A percentile compares a stretch with the other conserved stretches of the same genome.
phyloP scores from a whole-genome alignment of 805 yeast species.

The Soucietia sequanensis region DNA sequence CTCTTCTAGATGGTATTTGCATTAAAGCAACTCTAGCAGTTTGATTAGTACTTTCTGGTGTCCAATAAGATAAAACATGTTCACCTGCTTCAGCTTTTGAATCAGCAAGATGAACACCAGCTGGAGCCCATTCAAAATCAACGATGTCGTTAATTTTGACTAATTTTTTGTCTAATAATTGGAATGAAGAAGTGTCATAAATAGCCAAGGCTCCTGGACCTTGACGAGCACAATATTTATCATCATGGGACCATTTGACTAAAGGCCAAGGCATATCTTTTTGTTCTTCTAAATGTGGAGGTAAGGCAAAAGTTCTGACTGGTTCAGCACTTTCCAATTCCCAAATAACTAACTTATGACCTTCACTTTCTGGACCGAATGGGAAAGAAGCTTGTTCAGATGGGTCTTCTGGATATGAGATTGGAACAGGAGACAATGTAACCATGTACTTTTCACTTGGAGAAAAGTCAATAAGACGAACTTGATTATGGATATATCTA shows the following conservation, averaged over 20 bases:
- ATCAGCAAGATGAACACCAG: slow-evolving; percentile 66
- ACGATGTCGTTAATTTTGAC: slow-evolving; percentile 79
- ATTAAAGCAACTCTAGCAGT: slow-evolving; percentile 92
- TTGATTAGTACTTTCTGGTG: slow-evolving; percentile 90
- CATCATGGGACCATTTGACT: slow-evolving; percentile 93
- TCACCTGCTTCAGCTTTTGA: slow-evolving; percentile 53
- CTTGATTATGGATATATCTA: slow-evolving; percentile 86
- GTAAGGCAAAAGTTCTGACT: slow-evolving; percentile 86
- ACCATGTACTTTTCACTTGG: slow-evolving; percentile 90
- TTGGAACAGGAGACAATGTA: slow-evolving; percentile 85
- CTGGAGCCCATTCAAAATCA: slow-evolving; percentile 95
- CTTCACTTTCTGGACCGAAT: slow-evolving; percentile 82
- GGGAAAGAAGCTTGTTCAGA: slow-evolving; percentile 72
- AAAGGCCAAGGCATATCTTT: slow-evolving; percentile 90
- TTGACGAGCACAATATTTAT: slow-evolving; percentile 90
- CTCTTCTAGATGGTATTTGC: slow-evolving; percentile 79
- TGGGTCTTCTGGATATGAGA: slow-evolving; percentile 58
- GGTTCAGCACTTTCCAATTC: slow-evolving; percentile 80
- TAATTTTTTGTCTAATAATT: slow-evolving; percentile 81
- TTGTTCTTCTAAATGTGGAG: slow-evolving; percentile 66
- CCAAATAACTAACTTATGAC: slow-evolving; percentile 94
- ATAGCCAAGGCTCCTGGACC: slow-evolving; percentile 91
- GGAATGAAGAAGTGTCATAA: slow-evolving; percentile 78
- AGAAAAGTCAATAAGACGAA: slow-evolving; percentile 84
- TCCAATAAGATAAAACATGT: slow-evolving; percentile 87